phyloP scores from a whole-genome alignment of 2,329 filamentous ascomycete species.

The Neonectria coccinea region DNA sequence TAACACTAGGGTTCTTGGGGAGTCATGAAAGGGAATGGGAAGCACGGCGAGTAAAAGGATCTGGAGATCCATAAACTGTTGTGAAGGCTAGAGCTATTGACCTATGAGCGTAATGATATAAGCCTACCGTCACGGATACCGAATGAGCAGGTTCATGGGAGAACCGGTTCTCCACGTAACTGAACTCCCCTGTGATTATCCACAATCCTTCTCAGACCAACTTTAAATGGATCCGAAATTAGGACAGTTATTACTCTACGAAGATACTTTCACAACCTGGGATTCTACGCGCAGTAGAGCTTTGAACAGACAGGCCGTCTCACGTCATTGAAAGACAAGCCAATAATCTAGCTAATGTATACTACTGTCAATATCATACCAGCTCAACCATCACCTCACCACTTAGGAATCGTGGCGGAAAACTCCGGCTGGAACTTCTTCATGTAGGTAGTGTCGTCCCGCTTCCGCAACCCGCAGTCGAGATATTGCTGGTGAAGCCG shows the following conservation, averaged over 20 bases:
- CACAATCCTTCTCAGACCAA: neutral
- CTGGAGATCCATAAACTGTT: neutral
- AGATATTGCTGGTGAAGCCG: constrained; percentile 53
- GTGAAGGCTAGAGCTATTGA: neutral
- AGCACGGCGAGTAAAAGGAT: neutral
- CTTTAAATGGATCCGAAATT: neutral
- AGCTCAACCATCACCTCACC: constrained; percentile 36
- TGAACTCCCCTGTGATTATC: neutral
- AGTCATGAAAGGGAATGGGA: neutral
- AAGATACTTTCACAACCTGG: neutral
- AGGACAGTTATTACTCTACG: neutral
- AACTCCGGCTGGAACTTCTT: constrained; percentile 51
- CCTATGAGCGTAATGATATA: neutral
- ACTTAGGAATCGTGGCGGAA: constrained; percentile 49
- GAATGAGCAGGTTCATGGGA: no score
- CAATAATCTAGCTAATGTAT: neutral
- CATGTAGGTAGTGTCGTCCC: constrained; percentile 55
- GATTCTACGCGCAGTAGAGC: neutral
- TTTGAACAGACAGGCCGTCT: neutral
- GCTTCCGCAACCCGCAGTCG: constrained; percentile 51
- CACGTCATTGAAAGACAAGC: no score
- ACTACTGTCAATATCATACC: neutral
- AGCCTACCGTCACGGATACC: neutral
- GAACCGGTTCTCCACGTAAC: neutral
- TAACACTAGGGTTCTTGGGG: neutral